phyloP scores from a whole-genome alignment of 108 stramenopile genomes.

The Craspedostauros australis region DNA sequence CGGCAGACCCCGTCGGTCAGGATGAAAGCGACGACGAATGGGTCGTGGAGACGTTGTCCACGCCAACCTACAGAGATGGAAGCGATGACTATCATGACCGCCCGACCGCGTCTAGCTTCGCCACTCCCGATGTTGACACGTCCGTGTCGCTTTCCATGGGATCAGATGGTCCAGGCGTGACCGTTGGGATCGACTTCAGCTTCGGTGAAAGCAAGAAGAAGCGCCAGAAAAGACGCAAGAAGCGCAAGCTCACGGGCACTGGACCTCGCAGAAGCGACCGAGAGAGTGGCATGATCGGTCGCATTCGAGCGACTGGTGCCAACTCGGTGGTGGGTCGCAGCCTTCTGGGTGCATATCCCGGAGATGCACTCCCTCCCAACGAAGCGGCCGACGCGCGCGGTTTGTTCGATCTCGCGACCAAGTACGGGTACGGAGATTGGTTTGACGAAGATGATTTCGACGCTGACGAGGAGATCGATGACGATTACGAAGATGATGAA shows the following conservation, averaged over 20 bases:
- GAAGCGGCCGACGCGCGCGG: slow-evolving; percentile 58
- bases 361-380: slow-evolving; percentile 60
- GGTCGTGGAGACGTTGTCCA: slow-evolving; percentile 20
- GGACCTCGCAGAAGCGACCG: slow-evolving; percentile 31
- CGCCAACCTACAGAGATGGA: too few species aligned
- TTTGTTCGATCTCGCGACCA: slow-evolving; percentile 40
- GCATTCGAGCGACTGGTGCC: slow-evolving; percentile 51
- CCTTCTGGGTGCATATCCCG: slow-evolving; percentile 74
- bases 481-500: slow-evolving; percentile 6
- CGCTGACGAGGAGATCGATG: slow-evolving; percentile 12
- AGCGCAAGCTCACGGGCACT: neutral
- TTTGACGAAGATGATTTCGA: slow-evolving; percentile 27
- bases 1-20: neutral
- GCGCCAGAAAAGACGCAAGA: slow-evolving; percentile 6
- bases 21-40: slow-evolving; percentile 34
- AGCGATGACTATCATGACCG: too few species aligned
- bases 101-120: neutral
- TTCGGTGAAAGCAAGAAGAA: slow-evolving; percentile 6
- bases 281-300: slow-evolving; percentile 56
- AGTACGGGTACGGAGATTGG: slow-evolving; percentile 80
- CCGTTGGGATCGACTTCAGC: slow-evolving; percentile 17
- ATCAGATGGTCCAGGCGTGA: slow-evolving; percentile 7
- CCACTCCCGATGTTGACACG: neutral
- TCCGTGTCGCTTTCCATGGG: slow-evolving; percentile 6
- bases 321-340: slow-evolving; percentile 41